phyloP scores from a whole-genome alignment of 108 stramenopile genomes.

The Cylindrotheca closterium region DNA sequence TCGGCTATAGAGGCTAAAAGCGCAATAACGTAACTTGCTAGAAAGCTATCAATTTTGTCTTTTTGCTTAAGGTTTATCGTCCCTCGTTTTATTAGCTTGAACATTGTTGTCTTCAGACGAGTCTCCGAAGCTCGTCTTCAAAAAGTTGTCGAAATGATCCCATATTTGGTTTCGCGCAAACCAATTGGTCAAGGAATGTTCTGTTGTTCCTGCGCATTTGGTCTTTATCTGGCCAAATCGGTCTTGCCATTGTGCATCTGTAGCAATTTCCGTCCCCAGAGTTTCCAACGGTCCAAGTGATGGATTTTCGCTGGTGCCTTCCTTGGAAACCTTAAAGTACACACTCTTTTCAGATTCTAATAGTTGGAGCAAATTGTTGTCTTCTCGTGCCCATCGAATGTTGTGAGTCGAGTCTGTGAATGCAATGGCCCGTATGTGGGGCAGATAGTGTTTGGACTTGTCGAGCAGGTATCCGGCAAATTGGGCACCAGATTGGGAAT shows the following conservation, averaged over 20 bases:
- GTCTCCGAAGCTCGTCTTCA: not conserved
- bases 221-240: conserved; percentile 75
- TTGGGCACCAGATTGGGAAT: conserved; percentile 74
- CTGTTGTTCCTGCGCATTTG: conserved; percentile 71
- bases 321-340: conserved; percentile 43
- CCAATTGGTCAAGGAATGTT: conserved; percentile 77
- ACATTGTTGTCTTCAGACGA: no score
- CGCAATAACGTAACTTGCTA: no score
- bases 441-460: conserved; percentile 45
- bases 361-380: conserved; percentile 17
- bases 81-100: no score
- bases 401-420: conserved; percentile 88
- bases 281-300: conserved; percentile 16
- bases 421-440: conserved; percentile 69
- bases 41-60: no score
- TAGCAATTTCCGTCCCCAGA: conserved; percentile 41
- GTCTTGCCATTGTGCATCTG: conserved; percentile 74
- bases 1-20: no score
- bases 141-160: conserved; percentile 71
- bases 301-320: conserved; percentile 1
- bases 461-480: conserved; percentile 64
- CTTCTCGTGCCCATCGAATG: conserved; percentile 69
- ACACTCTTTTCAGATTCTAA: conserved; percentile 43
- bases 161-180: conserved; percentile 61
- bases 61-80: no score